Evolutionary conservation across 1,284 basidiomycete species (phyloP), one percentile per base, ranked within the genome.

Genomic region (Leucoagaricus sp.): DNA sequence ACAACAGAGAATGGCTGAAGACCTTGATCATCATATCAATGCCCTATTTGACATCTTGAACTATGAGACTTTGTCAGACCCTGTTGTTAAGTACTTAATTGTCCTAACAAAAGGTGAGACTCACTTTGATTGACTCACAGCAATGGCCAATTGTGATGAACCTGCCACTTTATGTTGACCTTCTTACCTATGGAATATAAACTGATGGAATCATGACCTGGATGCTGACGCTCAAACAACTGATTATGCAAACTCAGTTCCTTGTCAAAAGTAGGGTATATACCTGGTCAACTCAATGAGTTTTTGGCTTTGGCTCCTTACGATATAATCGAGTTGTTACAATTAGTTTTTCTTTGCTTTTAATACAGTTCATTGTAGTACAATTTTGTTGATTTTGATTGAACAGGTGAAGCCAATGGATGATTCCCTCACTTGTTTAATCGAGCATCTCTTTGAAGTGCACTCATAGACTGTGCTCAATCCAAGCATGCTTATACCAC

Each of bases 11-110:
- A 82, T 96, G 64, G 85, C 88, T 0, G 93, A 95, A 59, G 96
- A 98, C 67, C 83, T 94, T 2, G 94, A 97, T 68, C 83, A 93
- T 25, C 82, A 96, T 26, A 79, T 97, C 67, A 95, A 90, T 69
- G 82, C 89, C 3, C 74, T 98, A 53, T 96, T 96, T 65, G 96
- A 98, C 69, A 87, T 87, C 28, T 75, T 98, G 63, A 98, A 98
- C 73, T 96, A 93, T 68, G 94, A 93, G 64, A 90, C 91, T 6
- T 71, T 98, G 19, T 88, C 91, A 15, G 75, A 78, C 58, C 72
- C 80, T 23, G 85, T 91, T 26, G 79, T 90, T 25, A 87, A 88
- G 45, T 85, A 91, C 65, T 73, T 94, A 45, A 63, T 83, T 19
- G 80, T 84, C 44, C 78, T 94, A 40, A 78, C 83, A 1, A 77